Conservation (phyloP, 176 grass and related monocot genomes). For the Juncus inflexus region DNA sequence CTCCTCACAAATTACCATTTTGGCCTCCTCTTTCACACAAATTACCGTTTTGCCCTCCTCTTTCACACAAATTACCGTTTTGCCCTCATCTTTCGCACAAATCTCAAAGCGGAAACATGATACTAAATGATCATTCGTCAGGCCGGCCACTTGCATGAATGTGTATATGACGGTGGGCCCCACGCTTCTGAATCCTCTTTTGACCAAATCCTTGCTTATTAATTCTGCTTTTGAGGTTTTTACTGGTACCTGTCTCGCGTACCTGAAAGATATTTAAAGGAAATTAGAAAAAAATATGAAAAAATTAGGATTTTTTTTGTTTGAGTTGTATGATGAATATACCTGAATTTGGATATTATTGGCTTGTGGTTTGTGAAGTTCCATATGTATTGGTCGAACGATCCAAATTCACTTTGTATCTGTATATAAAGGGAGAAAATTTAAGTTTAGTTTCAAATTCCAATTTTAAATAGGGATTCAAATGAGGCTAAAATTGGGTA, state of each 20-base stretch:
- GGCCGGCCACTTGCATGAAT: constrained; percentile 95
- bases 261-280: constrained; percentile 7
- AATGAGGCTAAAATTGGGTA: no score
- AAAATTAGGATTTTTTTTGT: no score
- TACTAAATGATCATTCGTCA: constrained; percentile 88
- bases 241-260: constrained; percentile 71
- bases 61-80: neutral
- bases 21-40: constrained; percentile 1
- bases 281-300: no score
- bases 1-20: constrained; percentile 3
- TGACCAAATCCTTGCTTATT: constrained; percentile 83
- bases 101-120: constrained; percentile 69
- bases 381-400: constrained; percentile 88
- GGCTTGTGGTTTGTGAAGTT: constrained; percentile 70
- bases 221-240: constrained; percentile 76
- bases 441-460: neutral
- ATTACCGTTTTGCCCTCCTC: constrained; percentile 8
- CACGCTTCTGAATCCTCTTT: constrained; percentile 71
- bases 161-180: constrained; percentile 85
- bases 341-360: constrained; percentile 42
- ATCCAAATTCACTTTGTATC: constrained; percentile 90
- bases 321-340: no score
- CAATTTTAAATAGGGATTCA: no score
- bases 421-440: constrained; percentile 30
- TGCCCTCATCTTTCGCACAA: constrained; percentile 28